Base-by-base conservation (phyloP, 495 filamentous ascomycete species). In the Rostrohypoxylon terebratum region DNA sequence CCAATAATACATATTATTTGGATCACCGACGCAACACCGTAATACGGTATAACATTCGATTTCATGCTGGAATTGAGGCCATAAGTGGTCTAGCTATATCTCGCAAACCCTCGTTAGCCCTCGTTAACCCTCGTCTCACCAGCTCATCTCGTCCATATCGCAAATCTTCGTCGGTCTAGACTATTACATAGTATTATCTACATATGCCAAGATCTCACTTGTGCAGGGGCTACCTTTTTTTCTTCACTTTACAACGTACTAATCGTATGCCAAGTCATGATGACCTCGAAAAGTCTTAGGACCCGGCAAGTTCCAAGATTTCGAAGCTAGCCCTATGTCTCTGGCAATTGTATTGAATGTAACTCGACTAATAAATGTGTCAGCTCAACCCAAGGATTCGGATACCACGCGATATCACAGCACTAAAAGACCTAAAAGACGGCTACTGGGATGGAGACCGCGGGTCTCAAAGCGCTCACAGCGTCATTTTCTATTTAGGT, bases 181-280 rank as follows among this genome's bases (percentile, higher is more conserved):
- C 63, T 40, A 16, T 55, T 23, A 18, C 45, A 62, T 62, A 66
- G 57, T 40, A 16, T 55, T 23, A 18, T 45, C 28, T 33, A 44
- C 48, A 66, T 57, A 50, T 61, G 68, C 68, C 61, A 71, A 71
- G 68, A 59, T 23, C 28, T 58, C 38, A 57, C 42, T 14, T 44
- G 20, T 23, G 18, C 54, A 18, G 34, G 33, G 20, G 16, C 16
- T 21, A 58, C 23, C 11, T 38, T 21, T 20, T 18, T 40, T 40
- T 40, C 23, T 40, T 40, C 18, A 36, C 31, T 34, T 38, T 38
- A 4, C 33, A 34, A 8, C 36, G 13, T 4, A 42, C 11, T 40
- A 58, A 40, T 38, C 10, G 25, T 58, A 34, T n/a, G 51, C 31
- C 8, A 42, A 36, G 34, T 42, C 20, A 25, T 42, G 25, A 40